Evolutionary conservation across 768 basidiomycete species (phyloP).

Genomic region (Lactarius evosmus): DNA sequence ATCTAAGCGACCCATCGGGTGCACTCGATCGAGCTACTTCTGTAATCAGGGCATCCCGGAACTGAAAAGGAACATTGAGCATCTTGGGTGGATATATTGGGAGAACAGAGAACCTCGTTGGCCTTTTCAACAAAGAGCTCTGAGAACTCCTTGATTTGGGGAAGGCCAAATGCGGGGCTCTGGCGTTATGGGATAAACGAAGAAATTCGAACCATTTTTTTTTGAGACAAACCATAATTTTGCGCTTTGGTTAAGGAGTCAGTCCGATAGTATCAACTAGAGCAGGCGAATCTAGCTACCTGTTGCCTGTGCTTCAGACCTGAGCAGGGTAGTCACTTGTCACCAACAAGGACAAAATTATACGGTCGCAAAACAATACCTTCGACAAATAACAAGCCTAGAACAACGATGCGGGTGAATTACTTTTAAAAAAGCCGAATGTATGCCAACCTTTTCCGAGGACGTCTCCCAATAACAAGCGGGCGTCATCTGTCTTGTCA

Average conservation of each 20-base stretch:
- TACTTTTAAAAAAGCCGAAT: not conserved
- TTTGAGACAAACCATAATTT: slow-evolving; percentile 16
- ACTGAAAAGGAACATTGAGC: not conserved
- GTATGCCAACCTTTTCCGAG: slow-evolving; percentile 17
- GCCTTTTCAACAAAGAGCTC: slow-evolving; percentile 24
- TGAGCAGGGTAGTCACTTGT: not conserved
- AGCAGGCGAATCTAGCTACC: slow-evolving; percentile 1
- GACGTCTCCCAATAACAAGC: not conserved
- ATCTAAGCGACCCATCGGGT: slow-evolving; percentile 12
- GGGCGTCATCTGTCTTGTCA: slow-evolving; percentile 8
- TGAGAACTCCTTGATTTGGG: slow-evolving; percentile 17
- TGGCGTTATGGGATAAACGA: slow-evolving; percentile 4
- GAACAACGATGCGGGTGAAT: not conserved
- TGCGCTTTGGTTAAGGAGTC: slow-evolving; percentile 13
- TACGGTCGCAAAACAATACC: not conserved
- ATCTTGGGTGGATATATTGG: not conserved
- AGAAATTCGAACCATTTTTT: not conserved
- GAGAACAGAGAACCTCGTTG: slow-evolving; percentile 15
- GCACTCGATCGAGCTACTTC: not conserved
- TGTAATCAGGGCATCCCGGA: slow-evolving; percentile 13
- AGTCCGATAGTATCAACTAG: not conserved
- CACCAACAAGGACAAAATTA: not conserved
- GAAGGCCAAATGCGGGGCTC: slow-evolving; percentile 23
- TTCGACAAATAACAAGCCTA: slow-evolving; percentile 22
- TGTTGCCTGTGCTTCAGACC: slow-evolving; percentile 19